These are phyloP conservation scores for Kwoniella mangroviensis DNA, from an alignment of 768 basidiomycete genomes.

Conservation along the genomic window DNA sequence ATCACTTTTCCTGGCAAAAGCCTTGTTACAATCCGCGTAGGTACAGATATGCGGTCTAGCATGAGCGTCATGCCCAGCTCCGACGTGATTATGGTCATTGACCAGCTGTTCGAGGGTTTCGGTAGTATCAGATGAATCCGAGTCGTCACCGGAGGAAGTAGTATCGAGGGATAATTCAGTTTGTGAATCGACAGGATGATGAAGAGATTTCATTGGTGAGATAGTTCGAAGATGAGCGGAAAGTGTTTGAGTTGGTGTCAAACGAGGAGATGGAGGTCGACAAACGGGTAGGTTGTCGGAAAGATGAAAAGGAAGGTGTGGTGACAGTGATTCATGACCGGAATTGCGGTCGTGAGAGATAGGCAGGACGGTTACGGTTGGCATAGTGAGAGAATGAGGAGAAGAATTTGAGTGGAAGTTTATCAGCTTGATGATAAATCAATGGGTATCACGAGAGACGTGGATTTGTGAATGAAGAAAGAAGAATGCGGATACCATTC, in stretches of 20 bases:
- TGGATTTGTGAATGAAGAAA: not conserved
- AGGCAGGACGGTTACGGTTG: not conserved
- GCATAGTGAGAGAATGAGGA: constrained; percentile 1
- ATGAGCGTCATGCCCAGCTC: constrained; percentile 37
- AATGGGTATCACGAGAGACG: not conserved
- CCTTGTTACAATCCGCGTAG: constrained; percentile 52
- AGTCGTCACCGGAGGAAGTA: not conserved
- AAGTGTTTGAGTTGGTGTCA: not conserved
- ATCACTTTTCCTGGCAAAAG: constrained; percentile 59
- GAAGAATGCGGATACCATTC: too few relatives aligned
- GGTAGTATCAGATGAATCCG: not conserved
- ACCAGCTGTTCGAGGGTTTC: constrained; percentile 41
- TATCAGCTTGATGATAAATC: not conserved
- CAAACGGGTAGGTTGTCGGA: too few relatives aligned
- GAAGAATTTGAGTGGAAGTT: not conserved
- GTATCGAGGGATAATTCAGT: not conserved
- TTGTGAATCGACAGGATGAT: not conserved
- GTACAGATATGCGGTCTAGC: constrained; percentile 51
- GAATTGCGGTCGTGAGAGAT: constrained; percentile 10
- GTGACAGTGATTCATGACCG: not conserved
- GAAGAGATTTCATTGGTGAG: not conserved
- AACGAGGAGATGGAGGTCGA: not conserved
- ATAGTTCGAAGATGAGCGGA: not conserved
- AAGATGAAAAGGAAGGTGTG: constrained; percentile 6
- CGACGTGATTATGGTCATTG: constrained; percentile 45